phyloP scores from a whole-genome alignment of 2,329 filamentous ascomycete species.

The Atkinsonella hypoxylon region DNA sequence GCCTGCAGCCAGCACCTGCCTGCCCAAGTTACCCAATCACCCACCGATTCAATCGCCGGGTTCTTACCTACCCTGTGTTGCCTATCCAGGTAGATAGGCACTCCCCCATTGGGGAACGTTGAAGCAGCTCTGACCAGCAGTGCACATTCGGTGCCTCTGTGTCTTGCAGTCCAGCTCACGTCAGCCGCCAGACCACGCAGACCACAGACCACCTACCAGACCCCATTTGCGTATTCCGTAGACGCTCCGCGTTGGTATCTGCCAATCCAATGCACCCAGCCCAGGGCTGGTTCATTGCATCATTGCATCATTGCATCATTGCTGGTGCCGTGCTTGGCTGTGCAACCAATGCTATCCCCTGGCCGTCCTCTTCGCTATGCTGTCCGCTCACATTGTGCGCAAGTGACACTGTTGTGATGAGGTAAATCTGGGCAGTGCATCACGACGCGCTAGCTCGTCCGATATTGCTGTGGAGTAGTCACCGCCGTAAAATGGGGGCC shows the following conservation, averaged over 20 bases:
- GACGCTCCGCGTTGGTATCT: neutral
- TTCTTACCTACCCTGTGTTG: no score
- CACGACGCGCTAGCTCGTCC: neutral
- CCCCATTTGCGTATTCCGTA: neutral
- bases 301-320: neutral
- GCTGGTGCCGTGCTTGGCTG: neutral
- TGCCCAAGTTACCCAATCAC: neutral
- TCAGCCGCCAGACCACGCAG: neutral
- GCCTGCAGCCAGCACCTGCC: neutral
- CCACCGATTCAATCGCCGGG: neutral
- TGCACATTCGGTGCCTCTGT: neutral
- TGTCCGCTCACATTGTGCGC: neutral
- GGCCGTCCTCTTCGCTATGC: neutral
- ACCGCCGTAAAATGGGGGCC: neutral
- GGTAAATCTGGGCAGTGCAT: neutral
- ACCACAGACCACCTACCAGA: no score
- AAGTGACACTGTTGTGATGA: no score
- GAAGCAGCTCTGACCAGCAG: neutral
- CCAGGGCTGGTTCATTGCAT: no score
- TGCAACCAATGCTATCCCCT: neutral
- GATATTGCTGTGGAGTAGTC: neutral
- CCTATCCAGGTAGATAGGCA: no score
- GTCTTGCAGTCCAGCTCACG: neutral
- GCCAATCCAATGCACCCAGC: slow-evolving; percentile 1
- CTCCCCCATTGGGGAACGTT: no score